A percentile compares a stretch with the other conserved stretches of the same genome.
Conservation (phyloP, 805 yeast species). For the Myxozyma mucilagina region DNA sequence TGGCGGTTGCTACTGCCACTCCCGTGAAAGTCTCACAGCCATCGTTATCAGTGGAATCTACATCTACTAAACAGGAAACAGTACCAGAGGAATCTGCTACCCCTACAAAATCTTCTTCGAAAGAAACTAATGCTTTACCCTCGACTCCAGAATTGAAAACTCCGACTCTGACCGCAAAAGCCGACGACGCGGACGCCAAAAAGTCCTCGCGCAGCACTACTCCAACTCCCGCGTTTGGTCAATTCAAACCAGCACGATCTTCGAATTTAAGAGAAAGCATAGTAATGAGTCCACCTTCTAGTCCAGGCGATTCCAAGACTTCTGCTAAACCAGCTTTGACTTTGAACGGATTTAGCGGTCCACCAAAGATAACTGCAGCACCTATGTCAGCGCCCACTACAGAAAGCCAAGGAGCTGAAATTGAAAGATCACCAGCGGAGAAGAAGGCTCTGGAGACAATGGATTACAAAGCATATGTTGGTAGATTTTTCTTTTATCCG, state of each 20-base stretch:
- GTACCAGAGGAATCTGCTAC: not conserved
- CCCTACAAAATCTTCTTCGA: too few relatives aligned
- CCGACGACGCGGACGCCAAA: not conserved
- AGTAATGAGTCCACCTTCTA: constrained; percentile 20
- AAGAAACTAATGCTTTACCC: too few relatives aligned
- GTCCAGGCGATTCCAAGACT: not conserved
- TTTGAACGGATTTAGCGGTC: not conserved
- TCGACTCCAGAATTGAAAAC: not conserved
- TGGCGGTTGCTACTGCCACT: constrained; percentile 25
- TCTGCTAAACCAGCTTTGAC: not conserved
- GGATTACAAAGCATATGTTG: constrained; percentile 23
- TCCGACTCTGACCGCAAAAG: not conserved
- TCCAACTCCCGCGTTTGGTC: constrained; percentile 3
- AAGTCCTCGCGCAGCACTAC: not conserved
- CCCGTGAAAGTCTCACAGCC: not conserved
- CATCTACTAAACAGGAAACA: not conserved
- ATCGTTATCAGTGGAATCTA: not conserved
- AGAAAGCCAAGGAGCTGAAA: not conserved
- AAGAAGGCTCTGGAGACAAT: constrained; percentile 13
- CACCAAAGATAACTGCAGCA: not conserved
- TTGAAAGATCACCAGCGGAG: constrained; percentile 1
- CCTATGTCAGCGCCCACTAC: not conserved
- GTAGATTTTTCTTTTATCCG: constrained; percentile 15
- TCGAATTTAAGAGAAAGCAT: constrained; percentile 26
- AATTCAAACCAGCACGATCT: constrained; percentile 24